Evolutionary conservation across 2,329 filamentous ascomycete species (phyloP), one percentile per base, ranked within the genome.

Genomic region (Madurella fahalii): DNA sequence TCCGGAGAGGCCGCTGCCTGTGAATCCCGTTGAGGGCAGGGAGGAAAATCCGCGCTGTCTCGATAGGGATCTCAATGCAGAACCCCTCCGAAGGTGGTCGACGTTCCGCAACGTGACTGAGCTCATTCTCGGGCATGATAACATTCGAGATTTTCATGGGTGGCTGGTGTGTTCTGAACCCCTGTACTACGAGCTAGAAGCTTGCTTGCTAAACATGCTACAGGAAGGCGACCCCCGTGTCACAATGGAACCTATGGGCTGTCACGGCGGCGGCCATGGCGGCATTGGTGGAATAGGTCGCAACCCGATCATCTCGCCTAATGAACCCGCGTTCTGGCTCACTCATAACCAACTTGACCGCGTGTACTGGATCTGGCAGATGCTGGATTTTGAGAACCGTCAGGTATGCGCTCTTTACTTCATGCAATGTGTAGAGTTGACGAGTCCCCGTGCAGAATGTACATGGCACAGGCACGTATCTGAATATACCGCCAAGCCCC

Each of bases 31-130:
- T 7, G 41, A 43, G 20, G 41, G 41, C 16, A 43, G 41, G 17
- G 41, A 25, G 41, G 69, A 72, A 48, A 73, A 76, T 56, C 74
- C 74, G 17, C 69, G 74, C 32, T 73, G 73, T 57, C 63, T 77
- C 43, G 71, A 71, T 61, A 67, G 72, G 8, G 72, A 75, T 56
- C 60, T 76, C 34, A 71, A 69, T 39, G 63, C 65, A 4, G 63
- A 64, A 25, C 65, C 72, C 17, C 63, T 63, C 40, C 47, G 60
- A 7, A 53, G 58, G 12, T 69, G 59, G 52, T 63, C 65, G 2
- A 65, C 66, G 1, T 56, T 70, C 41, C 53, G 56, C n/a, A 71
- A 70, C 52, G 68, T 65, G 2, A 69, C 66, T 5, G 63, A 70
- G 25, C 69, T 73, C 30, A 72, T 77, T 55, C 67, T 67, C 17